Base-by-base conservation (phyloP, 306 rosid species). In the Acacia acuminata region DNA sequence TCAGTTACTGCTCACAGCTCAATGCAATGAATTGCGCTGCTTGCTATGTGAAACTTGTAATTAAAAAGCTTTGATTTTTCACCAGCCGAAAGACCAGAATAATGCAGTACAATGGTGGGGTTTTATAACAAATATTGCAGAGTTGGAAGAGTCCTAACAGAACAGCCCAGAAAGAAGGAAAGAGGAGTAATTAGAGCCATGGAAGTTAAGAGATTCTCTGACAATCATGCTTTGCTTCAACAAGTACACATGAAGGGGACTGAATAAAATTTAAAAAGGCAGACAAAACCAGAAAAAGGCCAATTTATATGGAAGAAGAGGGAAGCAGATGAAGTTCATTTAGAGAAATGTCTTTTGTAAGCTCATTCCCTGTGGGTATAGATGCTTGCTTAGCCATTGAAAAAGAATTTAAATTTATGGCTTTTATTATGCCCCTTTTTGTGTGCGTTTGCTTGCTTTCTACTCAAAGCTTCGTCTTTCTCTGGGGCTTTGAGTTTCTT, bases 351-450 rank as follows among this genome's bases (percentile, higher is more conserved):
- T 78, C 84, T 64, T 86, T 86, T 30, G 83, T 81, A 77, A 83
- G 85, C 81, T 76, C 76, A 40, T 32, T 79, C 63, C 85, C 83
- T 78, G 88, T 73, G 71, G 88, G 98, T 81, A 93, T 91, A 88
- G 90, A 90, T 93, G 96, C 97, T 93, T 93, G 93, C 98, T 93
- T 93, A 90, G 45, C 70, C 81, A 84, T 85, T 64, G 85, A 65
- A 83, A 89, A 91, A 90, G 92, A 83, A 81, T 48, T 77, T 53
- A 83, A 89, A 86, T 87, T 78, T 83, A 50, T 73, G 61, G 75
- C 81, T 88, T 91, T 77, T 36, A 20, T 22, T 43, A 27, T 36
- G 84, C 71, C 72, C 72, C 83, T 77, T 87, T 88, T 47, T 48
- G 42, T 88, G 77, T 75, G 14, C 1, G 79, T 84, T 93, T 93